Evolutionary conservation across 495 filamentous ascomycete genomes (phyloP), one percentile per base, ranked within the genome.

Genomic region (Oleoguttula mirabilis): DNA sequence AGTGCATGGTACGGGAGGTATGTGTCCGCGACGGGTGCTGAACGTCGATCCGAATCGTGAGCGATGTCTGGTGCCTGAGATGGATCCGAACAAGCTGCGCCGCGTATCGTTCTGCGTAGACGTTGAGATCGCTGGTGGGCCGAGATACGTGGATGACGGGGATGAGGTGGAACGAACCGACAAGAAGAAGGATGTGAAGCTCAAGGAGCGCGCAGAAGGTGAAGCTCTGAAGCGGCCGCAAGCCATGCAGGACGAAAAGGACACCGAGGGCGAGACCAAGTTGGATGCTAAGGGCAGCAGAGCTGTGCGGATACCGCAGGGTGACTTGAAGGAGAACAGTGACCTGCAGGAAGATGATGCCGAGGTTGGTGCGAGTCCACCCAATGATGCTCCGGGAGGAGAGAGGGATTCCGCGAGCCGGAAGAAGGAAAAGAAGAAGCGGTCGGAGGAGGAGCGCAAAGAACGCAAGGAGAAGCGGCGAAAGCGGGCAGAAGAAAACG

Each of bases 71-170:
- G 75, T 96, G 20, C 67, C 75, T 21, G 86, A 90, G 47, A 62
- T 98, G 16, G 76, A 88, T 45, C 77, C 80, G 46, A 73, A 72
- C 14, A 93, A 90, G 48, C 62, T 98, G 23, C 72, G 86, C 16
- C 71, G 84, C 24, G 90, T 98, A 1, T 82, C 87, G 1, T 98
- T 98, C 53, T 93, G 82, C 50, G 90, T 98, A 3, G 90, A 98
- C 59, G 90, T 98, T 10, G 90, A 98, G 63, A 90, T 98, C 54
- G 88, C 90, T n/a, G 76, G 76, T 0, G 57, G 73, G 23, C 72
- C 77, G 15, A 55, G 60, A 31, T 72, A 80, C 48, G 56, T 43
- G 16, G 73, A 77, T 8, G 69, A 70, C 17, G 59, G 63, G 17
- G 45, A 55, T 21, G 36, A 53, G 43, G 47, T 33, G 3, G 58